These are phyloP conservation scores for Rhizophlyctis rosea DNA, from an alignment of 192 early-diverging fungal species.

Conservation along the genomic window DNA sequence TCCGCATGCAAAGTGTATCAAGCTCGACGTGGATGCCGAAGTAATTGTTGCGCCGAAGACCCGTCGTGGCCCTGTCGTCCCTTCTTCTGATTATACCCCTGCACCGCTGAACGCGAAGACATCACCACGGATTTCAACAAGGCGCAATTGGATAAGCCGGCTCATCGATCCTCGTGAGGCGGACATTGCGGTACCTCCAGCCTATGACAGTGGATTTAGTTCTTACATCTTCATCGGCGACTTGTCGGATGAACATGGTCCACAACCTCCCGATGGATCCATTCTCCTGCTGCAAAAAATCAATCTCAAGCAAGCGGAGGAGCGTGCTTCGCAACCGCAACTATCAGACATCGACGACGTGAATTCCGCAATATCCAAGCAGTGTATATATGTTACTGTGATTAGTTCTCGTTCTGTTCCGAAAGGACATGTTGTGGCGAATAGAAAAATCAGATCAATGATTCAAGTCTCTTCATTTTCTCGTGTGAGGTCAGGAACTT, in stretches of 20 bases:
- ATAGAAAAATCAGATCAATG: not conserved
- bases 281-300: not conserved
- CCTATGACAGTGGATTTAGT: no score
- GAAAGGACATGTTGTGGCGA: slow-evolving; percentile 1
- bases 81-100: no score
- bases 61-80: slow-evolving; percentile 13
- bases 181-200: no score
- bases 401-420: not conserved
- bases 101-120: no score
- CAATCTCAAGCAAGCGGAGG: not conserved
- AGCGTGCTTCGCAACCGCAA: no score
- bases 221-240: no score
- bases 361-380: no score
- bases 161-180: no score
- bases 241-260: no score
- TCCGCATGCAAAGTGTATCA: slow-evolving; percentile 25
- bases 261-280: not conserved
- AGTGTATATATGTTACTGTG: not conserved
- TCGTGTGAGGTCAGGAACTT: not conserved
- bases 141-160: no score
- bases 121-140: no score
- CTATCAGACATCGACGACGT: no score
- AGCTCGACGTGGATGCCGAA: slow-evolving; percentile 38
- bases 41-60: slow-evolving; percentile 45
- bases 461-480: not conserved